Percentiles rank a stretch among this genome's conserved stretches.
These are phyloP conservation scores for Melaleuca alternifolia DNA, from an alignment of 345 rosid species.

Conservation along the genomic window DNA sequence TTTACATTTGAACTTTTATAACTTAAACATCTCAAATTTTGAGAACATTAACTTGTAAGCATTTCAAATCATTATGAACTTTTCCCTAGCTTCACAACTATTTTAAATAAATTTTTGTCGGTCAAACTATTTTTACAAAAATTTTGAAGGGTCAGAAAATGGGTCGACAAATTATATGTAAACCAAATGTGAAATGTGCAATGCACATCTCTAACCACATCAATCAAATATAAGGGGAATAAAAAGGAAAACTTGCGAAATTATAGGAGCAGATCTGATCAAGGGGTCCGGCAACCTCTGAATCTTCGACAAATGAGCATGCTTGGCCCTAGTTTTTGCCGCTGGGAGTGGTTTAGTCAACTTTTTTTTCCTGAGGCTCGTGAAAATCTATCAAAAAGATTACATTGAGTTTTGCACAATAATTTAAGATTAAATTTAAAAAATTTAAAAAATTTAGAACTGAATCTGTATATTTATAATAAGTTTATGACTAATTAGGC, in stretches of 20 bases:
- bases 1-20: neutral
- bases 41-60: neutral
- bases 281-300: neutral
- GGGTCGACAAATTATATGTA: neutral
- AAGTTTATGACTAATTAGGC: too few species aligned
- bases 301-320: neutral
- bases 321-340: neutral
- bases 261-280: neutral
- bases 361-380: neutral
- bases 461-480: neutral
- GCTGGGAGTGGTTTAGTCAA: neutral
- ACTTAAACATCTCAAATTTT: neutral
- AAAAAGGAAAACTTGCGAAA: neutral
- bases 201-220: neutral
- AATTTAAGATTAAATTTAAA: neutral
- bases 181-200: neutral
- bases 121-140: neutral
- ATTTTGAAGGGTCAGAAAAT: neutral
- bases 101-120: neutral
- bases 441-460: neutral
- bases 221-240: neutral
- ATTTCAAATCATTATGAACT: neutral
- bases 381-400: neutral
- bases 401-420: neutral
- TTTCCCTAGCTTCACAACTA: neutral